Base-by-base conservation (phyloP, 768 basidiomycete species). In the Boletus sp. region DNA sequence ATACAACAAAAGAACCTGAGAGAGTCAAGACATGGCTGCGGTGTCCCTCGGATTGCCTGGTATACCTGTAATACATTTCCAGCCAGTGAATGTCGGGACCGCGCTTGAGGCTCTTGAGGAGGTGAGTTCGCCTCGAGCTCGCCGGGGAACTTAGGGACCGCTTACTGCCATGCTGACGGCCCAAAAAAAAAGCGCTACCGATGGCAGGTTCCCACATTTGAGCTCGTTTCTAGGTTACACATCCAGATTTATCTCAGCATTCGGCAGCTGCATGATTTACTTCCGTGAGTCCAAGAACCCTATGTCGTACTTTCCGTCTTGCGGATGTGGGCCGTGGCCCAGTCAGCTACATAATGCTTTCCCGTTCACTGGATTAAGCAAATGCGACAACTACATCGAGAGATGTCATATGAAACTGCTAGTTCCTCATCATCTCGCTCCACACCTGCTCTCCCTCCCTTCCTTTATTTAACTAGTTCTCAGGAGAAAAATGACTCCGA, bases 161-260 rank as follows among this genome's bases (percentile, higher is more conserved):
- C 4, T 15, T 36, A 33, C 37, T 17, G 28, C 17, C 47, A 49
- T 36, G 20, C 7, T 35, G 47, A 14, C 30, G n/a, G 14, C 40
- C 5, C 40, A 5, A 20, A 20, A 41, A 18, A 20, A n/a, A 32
- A 12, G n/a, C 20, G 48, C 35, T 49, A 14, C 47, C 33, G 35
- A 47, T 47, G 30, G 33, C 28, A 9, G 36, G 20, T 64, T 64
- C 63, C 52, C 55, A 57, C 50, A 40, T 54, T 28, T 8, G 35
- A 50, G 52, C 45, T 12, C 20, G 59, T 65, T 56, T 48, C 63
- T 48, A 58, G 52, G 57, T 56, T 55, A 62, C 57, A 42, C 12
- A 30, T 29, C 55, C 50, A 46, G 29, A 56, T 56, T 44, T 60
- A 30, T 54, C 47, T 8, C 48, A 37, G 24, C 33, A 46, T 52